A percentile compares a stretch with the other conserved stretches of the same genome.
Conservation (phyloP, 768 basidiomycete species). For the Steccherinum ochraceum region DNA sequence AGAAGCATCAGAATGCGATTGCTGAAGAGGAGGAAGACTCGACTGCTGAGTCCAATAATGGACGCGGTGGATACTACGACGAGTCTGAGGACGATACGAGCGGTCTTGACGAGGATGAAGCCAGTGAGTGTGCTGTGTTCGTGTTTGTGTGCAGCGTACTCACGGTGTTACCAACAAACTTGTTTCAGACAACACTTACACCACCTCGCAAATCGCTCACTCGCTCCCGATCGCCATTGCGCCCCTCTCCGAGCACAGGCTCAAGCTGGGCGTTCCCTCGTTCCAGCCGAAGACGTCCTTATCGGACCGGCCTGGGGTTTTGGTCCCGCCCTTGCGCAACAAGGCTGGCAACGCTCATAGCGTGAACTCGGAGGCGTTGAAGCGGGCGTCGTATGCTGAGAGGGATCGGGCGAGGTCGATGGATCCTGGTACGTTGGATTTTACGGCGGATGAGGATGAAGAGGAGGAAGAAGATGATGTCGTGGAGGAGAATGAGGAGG, state of each 20-base stretch:
- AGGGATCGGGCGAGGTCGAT: slow-evolving; percentile 57
- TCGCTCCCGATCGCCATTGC: slow-evolving; percentile 63
- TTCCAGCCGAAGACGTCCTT: slow-evolving; percentile 49
- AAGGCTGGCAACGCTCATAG: no score
- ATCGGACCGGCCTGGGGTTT: slow-evolving; percentile 28
- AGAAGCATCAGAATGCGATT: slow-evolving; percentile 13
- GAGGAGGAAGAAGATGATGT: slow-evolving; percentile 31
- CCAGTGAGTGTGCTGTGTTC: slow-evolving; percentile 9
- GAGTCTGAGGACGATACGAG: slow-evolving; percentile 10
- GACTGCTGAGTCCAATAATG: slow-evolving; percentile 17
- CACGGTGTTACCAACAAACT: background rate
- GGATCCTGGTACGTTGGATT: slow-evolving; percentile 68
- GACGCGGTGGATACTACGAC: slow-evolving; percentile 8
- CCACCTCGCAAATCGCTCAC: slow-evolving; percentile 28
- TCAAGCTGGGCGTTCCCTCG: slow-evolving; percentile 45
- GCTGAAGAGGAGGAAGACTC: slow-evolving; percentile 25
- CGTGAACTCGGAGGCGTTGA: slow-evolving; percentile 37
- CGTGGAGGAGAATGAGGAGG: slow-evolving; percentile 26
- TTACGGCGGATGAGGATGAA: slow-evolving; percentile 44
- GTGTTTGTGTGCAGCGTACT: background rate
- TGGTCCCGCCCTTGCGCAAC: slow-evolving; percentile 23
- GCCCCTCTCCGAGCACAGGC: slow-evolving; percentile 26
- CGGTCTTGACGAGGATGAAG: slow-evolving; percentile 17
- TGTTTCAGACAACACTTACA: background rate
- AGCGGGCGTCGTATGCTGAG: slow-evolving; percentile 59